phyloP scores from a whole-genome alignment of 2,329 filamentous ascomycete genomes.

The Talaromyces atroroseus region DNA sequence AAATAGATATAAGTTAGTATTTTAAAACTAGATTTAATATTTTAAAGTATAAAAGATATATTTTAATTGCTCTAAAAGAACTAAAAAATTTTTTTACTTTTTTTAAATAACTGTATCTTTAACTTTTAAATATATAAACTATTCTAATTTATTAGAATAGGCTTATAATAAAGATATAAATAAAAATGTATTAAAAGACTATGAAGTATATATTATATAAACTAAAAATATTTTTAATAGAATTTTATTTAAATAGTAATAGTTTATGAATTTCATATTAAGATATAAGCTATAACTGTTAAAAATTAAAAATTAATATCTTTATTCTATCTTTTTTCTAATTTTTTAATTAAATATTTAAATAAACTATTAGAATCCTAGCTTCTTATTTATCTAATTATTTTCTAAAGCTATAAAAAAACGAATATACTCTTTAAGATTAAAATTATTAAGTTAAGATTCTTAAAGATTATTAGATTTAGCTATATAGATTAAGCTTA shows the following conservation, averaged over 20 bases:
- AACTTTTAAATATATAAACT: neutral
- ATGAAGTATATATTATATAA: neutral
- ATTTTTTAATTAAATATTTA: neutral
- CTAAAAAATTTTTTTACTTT: too few relatives aligned
- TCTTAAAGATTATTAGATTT: constrained; percentile 16
- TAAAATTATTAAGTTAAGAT: constrained; percentile 14
- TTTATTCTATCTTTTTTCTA: neutral
- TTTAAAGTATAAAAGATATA: too few relatives aligned
- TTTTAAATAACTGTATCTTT: neutral
- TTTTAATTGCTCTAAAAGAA: too few relatives aligned
- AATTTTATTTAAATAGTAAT: neutral
- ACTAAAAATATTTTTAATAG: neutral
- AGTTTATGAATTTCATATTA: neutral
- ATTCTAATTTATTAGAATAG: neutral
- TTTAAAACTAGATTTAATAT: too few relatives aligned
- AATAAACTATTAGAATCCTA: neutral
- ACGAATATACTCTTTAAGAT: neutral
- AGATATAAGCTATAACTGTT: neutral
- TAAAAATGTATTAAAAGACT: neutral
- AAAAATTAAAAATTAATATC: neutral
- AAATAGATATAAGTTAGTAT: too few relatives aligned
- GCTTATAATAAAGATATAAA: neutral
- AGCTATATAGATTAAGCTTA: constrained; percentile 18
- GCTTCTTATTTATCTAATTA: neutral
- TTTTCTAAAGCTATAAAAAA: neutral